phyloP scores from a whole-genome alignment of 805 yeast genomes.

The Candida morakotiae region DNA sequence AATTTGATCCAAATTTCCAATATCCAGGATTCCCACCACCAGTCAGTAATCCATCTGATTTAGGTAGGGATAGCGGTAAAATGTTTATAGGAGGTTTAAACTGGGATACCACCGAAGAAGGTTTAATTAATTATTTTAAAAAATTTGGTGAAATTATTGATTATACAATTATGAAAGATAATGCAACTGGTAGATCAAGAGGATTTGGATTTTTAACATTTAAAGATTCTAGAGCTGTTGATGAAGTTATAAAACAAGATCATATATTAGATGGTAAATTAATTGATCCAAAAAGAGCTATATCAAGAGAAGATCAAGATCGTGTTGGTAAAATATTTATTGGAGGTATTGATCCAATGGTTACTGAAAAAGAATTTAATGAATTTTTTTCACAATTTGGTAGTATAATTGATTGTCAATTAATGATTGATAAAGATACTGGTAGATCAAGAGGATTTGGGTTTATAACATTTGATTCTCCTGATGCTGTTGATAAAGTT shows the following conservation, averaged over 20 bases:
- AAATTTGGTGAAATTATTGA: slow-evolving; percentile 88
- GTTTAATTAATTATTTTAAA: slow-evolving; percentile 73
- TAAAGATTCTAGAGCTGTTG: slow-evolving; percentile 75
- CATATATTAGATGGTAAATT: slow-evolving; percentile 93
- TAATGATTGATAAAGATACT: slow-evolving; percentile 95
- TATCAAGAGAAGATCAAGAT: slow-evolving; percentile 96
- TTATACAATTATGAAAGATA: slow-evolving; percentile 89
- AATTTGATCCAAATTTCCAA: slow-evolving; percentile 9
- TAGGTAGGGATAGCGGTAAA: slow-evolving; percentile 68
- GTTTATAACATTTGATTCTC: slow-evolving; percentile 90
- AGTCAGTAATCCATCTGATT: slow-evolving; percentile 19
- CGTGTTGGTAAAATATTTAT: slow-evolving; percentile 95
- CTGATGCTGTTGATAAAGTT: slow-evolving; percentile 88
- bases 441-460: slow-evolving; percentile 98
- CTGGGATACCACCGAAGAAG: slow-evolving; percentile 96
- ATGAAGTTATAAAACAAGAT: slow-evolving; percentile 77
- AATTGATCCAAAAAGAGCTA: slow-evolving; percentile 96
- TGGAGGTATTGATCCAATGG: slow-evolving; percentile 94
- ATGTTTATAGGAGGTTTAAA: slow-evolving; percentile 96
- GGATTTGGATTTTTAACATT: slow-evolving; percentile 95
- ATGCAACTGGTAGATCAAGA: slow-evolving; percentile 79
- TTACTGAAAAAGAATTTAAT: slow-evolving; percentile 85
- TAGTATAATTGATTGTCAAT: slow-evolving; percentile 88
- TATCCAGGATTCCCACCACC: slow-evolving; percentile 12
- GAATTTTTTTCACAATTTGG: slow-evolving; percentile 86